phyloP scores from a whole-genome alignment of 768 basidiomycete genomes.

The Gyrodon lividus region DNA sequence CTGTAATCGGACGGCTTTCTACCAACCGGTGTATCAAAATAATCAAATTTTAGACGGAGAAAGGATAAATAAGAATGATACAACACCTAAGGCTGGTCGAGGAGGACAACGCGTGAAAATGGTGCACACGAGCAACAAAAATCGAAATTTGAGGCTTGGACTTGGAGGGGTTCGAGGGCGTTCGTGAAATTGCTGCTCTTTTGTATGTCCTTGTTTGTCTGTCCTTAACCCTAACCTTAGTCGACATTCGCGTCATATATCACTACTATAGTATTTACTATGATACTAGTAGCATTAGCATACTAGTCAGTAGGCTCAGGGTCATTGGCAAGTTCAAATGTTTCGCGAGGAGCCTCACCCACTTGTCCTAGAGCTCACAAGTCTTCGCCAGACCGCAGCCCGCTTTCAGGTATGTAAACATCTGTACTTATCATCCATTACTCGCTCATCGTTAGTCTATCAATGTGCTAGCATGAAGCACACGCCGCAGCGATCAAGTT shows the following conservation, averaged over 20 bases:
- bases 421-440: not conserved
- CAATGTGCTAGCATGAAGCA: constrained; percentile 71
- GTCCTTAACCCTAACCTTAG: constrained; percentile 23
- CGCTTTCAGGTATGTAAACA: constrained; percentile 46
- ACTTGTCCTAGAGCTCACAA: constrained; percentile 44
- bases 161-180: constrained; percentile 1
- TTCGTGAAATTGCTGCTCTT: not conserved
- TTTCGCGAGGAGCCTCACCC: constrained; percentile 41
- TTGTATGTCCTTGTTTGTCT: constrained; percentile 19
- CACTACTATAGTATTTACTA: too few species aligned
- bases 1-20: not conserved
- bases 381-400: constrained; percentile 44
- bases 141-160: not conserved
- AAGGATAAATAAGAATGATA: not conserved
- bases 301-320: too few species aligned
- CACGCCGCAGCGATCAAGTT: constrained; percentile 64
- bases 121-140: not conserved
- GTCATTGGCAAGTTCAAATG: not conserved
- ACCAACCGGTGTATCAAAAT: not conserved
- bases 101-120: not conserved
- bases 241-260: too few species aligned
- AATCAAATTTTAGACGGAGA: not conserved
- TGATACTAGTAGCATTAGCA: too few species aligned
- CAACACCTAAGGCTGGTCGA: not conserved
- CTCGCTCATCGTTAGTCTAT: not conserved